A percentile compares a stretch with the other conserved stretches of the same genome.
phyloP scores from a whole-genome alignment of 1,284 basidiomycete species.

The Coniferiporia weirii region DNA sequence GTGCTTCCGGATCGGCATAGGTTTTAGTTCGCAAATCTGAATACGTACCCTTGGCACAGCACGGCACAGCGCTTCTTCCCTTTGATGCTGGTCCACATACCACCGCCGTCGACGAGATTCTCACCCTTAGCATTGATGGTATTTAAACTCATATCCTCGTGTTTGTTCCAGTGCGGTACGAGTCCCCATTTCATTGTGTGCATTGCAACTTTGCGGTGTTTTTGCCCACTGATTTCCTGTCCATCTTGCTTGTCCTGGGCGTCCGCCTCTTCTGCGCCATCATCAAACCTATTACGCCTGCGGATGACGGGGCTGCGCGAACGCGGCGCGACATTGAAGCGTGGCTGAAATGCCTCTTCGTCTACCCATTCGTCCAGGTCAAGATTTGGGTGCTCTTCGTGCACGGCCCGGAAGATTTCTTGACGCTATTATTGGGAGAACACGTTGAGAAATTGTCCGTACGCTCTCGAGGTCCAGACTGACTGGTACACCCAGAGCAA shows the following conservation, averaged over 20 bases:
- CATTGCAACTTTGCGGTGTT: conserved; percentile 33
- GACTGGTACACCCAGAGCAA: conserved; percentile 14
- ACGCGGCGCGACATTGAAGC: conserved; percentile 70
- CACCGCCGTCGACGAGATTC: conserved; percentile 65
- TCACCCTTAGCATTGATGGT: conserved; percentile 91
- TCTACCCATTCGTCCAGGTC: conserved; percentile 57
- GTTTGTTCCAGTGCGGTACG: conserved; percentile 80
- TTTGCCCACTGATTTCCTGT: background rate
- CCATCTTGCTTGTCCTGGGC: background rate
- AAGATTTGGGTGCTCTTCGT: conserved; percentile 31
- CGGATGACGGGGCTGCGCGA: conserved; percentile 63
- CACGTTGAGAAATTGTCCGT: background rate
- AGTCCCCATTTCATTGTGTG: conserved; percentile 91
- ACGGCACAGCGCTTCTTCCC: conserved; percentile 77
- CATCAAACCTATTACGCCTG: conserved; percentile 27
- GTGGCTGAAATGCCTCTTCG: conserved; percentile 48
- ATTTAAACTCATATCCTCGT: conserved; percentile 61
- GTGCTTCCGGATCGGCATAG: background rate
- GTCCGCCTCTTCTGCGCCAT: background rate
- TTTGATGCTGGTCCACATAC: conserved; percentile 81
- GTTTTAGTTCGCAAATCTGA: background rate
- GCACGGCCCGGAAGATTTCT: conserved; percentile 37
- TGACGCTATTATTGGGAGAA: conserved; percentile 25
- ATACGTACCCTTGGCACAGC: conserved; percentile 67
- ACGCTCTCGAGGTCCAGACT: background rate